These are phyloP conservation scores for Phoma herbarum DNA, from an alignment of 2,329 filamentous ascomycete genomes.

Conservation along the genomic window DNA sequence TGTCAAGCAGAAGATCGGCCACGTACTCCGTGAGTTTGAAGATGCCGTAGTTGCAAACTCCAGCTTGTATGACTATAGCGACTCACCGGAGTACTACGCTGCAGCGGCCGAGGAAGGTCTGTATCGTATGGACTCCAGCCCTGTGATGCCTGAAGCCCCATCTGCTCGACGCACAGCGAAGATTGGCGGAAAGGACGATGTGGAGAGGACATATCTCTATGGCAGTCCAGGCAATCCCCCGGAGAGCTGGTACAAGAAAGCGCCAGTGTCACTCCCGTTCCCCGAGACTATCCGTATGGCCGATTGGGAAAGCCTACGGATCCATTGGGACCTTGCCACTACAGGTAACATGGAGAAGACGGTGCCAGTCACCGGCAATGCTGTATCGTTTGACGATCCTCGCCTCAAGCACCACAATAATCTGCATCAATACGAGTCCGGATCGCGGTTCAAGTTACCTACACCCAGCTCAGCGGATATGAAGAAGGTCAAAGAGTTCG, in stretches of 20 bases:
- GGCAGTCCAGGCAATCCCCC: constrained; percentile 35
- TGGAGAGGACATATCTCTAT: constrained; percentile 33
- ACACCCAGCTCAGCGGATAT: constrained; percentile 1
- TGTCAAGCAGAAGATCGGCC: constrained; percentile 31
- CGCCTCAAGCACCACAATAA: constrained; percentile 21
- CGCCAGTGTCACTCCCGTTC: constrained; percentile 36
- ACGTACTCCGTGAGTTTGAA: constrained; percentile 29
- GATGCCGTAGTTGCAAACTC: constrained; percentile 20
- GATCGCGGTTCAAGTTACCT: constrained; percentile 43
- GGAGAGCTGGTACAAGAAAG: constrained; percentile 35
- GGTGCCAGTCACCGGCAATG: constrained; percentile 21
- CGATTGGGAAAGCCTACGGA: constrained; percentile 42
- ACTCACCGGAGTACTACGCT: constrained; percentile 15
- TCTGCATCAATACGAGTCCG: constrained; percentile 35
- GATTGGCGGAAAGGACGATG: not conserved
- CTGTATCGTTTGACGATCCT: constrained; percentile 29
- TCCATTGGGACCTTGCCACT: constrained; percentile 35
- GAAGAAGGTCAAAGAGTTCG: constrained; percentile 12
- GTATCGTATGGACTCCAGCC: constrained; percentile 1
- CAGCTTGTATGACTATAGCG: constrained; percentile 15
- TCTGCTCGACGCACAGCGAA: not conserved
- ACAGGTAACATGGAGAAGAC: constrained; percentile 19
- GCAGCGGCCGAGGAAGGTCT: constrained; percentile 1
- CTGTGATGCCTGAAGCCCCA: not conserved
- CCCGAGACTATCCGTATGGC: constrained; percentile 42